These are phyloP conservation scores for Candida krabiensis DNA, from an alignment of 805 yeast species.

Conservation along the genomic window DNA sequence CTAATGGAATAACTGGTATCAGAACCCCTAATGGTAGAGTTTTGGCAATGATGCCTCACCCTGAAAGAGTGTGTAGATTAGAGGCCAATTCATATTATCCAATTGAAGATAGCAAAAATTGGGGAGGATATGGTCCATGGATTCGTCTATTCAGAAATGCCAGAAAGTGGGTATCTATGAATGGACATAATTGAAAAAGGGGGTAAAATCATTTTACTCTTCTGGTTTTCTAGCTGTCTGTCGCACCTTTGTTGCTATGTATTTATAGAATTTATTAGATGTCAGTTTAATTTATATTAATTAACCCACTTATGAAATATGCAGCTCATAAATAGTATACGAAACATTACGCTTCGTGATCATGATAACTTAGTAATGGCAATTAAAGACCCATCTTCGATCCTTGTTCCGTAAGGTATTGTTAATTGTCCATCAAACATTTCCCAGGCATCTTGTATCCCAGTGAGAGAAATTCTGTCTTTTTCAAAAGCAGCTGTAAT, in stretches of 20 bases:
- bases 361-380: constrained; percentile 43
- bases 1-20: constrained; percentile 90
- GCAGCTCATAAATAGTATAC: no score
- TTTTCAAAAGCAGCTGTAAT: constrained; percentile 50
- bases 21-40: constrained; percentile 91
- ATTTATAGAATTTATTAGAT: no score
- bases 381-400: constrained; percentile 72
- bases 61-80: constrained; percentile 88
- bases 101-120: constrained; percentile 49
- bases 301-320: no score
- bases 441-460: constrained; percentile 53
- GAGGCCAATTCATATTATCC: constrained; percentile 95
- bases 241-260: no score
- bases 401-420: constrained; percentile 55
- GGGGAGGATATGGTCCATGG: constrained; percentile 96
- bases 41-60: constrained; percentile 98
- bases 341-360: no score
- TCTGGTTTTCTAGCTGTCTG: no score
- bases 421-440: constrained; percentile 63
- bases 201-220: no score
- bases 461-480: constrained; percentile 51
- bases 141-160: constrained; percentile 88
- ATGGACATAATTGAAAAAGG: constrained; percentile 8
- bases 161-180: constrained; percentile 77
- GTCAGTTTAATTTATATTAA: no score